Percentiles rank a stretch among this genome's conserved stretches.
Conservation (phyloP, 192 early-diverging fungal genomes). For the Coemansia sp. region DNA sequence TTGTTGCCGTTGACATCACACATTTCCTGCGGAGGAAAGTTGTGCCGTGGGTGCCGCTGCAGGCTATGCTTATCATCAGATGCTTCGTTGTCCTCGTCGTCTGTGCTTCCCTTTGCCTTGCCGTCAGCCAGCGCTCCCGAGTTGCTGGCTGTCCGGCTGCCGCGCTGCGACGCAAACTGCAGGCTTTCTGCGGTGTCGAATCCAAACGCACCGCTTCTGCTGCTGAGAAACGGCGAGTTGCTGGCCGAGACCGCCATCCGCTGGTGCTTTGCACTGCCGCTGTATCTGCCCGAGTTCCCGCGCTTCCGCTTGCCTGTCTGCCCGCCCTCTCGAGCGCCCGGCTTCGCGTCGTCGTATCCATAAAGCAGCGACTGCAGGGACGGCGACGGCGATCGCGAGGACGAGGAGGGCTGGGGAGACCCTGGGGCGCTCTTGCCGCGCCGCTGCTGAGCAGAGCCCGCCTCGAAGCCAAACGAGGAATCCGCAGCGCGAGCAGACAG, state of each 20-base stretch:
- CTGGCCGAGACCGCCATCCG: conserved; percentile 36
- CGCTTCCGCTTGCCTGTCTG: conserved; percentile 23
- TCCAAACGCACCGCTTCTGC: conserved; percentile 8
- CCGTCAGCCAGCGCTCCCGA: neutral
- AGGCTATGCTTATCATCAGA: neutral
- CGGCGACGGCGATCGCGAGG: conserved; percentile 19
- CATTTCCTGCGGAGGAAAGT: conserved; percentile 34
- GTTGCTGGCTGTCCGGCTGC: neutral
- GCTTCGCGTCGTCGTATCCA: neutral
- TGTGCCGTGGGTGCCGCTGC: conserved; percentile 25
- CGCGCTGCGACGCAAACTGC: conserved; percentile 13
- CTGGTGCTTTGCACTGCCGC: conserved; percentile 17
- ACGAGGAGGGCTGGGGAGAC: conserved; percentile 26
- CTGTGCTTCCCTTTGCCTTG: neutral
- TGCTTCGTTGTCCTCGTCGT: neutral
- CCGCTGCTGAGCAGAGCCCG: conserved; percentile 7
- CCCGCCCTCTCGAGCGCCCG: neutral
- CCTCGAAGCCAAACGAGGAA: conserved; percentile 1
- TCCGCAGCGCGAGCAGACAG: neutral
- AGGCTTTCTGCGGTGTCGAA: conserved; percentile 8
- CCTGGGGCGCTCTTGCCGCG: conserved; percentile 43
- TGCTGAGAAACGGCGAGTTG: conserved; percentile 35
- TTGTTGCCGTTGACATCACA: conserved; percentile 34
- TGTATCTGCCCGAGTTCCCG: neutral
- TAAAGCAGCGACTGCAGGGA: conserved; percentile 26